These are phyloP conservation scores for Cyberlindnera saturnus DNA, from an alignment of 805 yeast genomes.

Conservation along the genomic window DNA sequence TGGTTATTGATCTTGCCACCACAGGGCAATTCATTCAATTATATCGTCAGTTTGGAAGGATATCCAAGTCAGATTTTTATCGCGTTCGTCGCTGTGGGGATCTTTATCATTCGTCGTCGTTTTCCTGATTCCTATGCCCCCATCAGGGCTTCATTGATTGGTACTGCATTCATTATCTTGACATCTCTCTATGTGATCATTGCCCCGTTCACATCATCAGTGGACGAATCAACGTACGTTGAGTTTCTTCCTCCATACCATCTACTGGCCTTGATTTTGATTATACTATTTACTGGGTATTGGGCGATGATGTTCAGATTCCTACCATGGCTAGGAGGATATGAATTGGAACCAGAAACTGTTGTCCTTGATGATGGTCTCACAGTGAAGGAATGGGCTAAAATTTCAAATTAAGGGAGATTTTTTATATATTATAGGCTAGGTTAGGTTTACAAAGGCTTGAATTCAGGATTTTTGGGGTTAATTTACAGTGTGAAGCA, in stretches of 20 bases:
- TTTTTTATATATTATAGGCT: background rate
- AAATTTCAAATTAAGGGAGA: slow-evolving; percentile 8
- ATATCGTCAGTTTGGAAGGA: slow-evolving; percentile 40
- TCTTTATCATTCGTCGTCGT: slow-evolving; percentile 46
- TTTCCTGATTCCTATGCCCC: slow-evolving; percentile 44
- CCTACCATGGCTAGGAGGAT: slow-evolving; percentile 41
- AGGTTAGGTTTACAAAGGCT: background rate
- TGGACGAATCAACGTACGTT: slow-evolving; percentile 19
- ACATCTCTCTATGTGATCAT: slow-evolving; percentile 43
- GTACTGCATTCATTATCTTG: slow-evolving; percentile 39
- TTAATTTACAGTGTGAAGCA: too few relatives aligned
- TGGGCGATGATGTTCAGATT: slow-evolving; percentile 50
- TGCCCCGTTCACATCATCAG: slow-evolving; percentile 35
- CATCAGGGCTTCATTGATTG: slow-evolving; percentile 43
- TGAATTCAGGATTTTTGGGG: too few relatives aligned
- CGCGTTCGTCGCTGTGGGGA: slow-evolving; percentile 48
- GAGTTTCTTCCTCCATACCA: slow-evolving; percentile 28
- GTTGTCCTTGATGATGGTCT: slow-evolving; percentile 50
- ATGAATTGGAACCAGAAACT: slow-evolving; percentile 37
- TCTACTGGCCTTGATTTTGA: slow-evolving; percentile 35
- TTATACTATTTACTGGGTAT: slow-evolving; percentile 39
- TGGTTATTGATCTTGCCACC: slow-evolving; percentile 32
- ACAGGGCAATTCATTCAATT: slow-evolving; percentile 32
- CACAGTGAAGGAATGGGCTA: slow-evolving; percentile 50
- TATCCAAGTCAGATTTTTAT: slow-evolving; percentile 43